Conservation (phyloP, 2,329 filamentous ascomycete genomes). For the Fusarium udum region DNA sequence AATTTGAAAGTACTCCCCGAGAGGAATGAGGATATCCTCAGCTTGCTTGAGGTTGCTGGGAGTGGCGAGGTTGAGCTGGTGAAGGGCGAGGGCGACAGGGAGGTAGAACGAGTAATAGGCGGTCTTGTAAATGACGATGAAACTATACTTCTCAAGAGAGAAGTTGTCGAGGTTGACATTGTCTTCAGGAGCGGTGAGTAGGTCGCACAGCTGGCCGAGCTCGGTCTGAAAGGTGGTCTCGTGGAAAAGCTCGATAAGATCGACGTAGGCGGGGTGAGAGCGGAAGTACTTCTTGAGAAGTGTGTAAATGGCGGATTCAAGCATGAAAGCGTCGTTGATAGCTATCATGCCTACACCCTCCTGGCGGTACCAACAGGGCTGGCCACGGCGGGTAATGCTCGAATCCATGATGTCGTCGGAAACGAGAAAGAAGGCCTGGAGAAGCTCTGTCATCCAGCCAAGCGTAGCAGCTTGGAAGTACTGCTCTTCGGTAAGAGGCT, state of each 20-base stretch:
- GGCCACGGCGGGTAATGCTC: conserved; percentile 91
- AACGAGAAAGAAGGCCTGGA: conserved; percentile 98
- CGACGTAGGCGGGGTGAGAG: conserved; percentile 84
- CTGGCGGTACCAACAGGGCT: conserved; percentile 96
- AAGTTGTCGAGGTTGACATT: conserved; percentile 94
- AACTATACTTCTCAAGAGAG: conserved; percentile 92
- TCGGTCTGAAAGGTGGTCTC: conserved; percentile 94
- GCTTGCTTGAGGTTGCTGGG: conserved; percentile 89
- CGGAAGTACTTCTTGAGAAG: conserved; percentile 96
- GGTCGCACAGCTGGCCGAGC: conserved; percentile 91
- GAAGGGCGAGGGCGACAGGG: conserved; percentile 88
- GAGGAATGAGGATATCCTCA: conserved; percentile 91
- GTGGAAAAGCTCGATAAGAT: conserved; percentile 95
- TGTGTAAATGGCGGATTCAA: conserved; percentile 89
- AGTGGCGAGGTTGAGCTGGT: conserved; percentile 86
- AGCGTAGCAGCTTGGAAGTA: conserved; percentile 89
- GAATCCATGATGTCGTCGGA: conserved; percentile 99
- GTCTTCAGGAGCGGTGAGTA: conserved; percentile 96
- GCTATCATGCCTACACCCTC: conserved; percentile 92
- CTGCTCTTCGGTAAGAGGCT: conserved; percentile 79
- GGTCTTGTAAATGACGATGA: conserved; percentile 99
- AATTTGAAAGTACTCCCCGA: conserved; percentile 99
- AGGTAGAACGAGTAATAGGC: conserved; percentile 99
- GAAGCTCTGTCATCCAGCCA: conserved; percentile 97
- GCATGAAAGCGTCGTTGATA: conserved; percentile 98